Conservation (phyloP, 2,329 filamentous ascomycete genomes). For the Fusarium chlamydosporum region DNA sequence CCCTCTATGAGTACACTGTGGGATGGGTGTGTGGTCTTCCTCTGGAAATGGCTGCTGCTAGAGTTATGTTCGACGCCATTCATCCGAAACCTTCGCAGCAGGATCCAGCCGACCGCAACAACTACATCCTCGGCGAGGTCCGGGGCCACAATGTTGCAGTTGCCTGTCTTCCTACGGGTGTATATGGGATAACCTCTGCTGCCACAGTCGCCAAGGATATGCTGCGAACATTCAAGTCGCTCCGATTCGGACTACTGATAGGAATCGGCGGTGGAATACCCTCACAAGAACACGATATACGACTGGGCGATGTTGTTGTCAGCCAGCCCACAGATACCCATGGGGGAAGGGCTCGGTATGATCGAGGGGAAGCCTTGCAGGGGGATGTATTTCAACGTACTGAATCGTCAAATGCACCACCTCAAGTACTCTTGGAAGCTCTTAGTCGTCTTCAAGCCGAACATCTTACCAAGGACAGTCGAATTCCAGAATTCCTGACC, state of each 20-base stretch:
- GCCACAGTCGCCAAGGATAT: not conserved
- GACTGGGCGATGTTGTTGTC: not conserved
- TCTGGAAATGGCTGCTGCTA: not conserved
- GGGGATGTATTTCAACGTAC: not conserved
- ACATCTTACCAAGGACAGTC: not conserved
- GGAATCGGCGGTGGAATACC: not conserved
- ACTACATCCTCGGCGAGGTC: not conserved
- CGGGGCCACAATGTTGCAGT: rapidly evolving
- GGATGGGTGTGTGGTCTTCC: not conserved
- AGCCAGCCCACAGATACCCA: rapidly evolving
- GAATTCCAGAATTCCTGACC: rapidly evolving
- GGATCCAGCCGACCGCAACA: not conserved
- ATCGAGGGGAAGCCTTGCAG: rapidly evolving
- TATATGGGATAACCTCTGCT: not conserved
- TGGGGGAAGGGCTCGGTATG: not conserved
- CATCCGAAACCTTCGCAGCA: not conserved
- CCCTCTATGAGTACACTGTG: not conserved
- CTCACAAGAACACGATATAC: not conserved
- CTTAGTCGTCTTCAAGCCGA: not conserved
- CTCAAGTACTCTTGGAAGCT: not conserved
- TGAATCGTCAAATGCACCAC: rapidly evolving
- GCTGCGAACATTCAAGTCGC: not conserved
- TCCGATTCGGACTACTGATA: not conserved
- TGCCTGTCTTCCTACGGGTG: not conserved
- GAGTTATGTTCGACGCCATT: not conserved